phyloP scores from a whole-genome alignment of 2,329 filamentous ascomycete species.

The Neophaeococcomyces mojaviensis region DNA sequence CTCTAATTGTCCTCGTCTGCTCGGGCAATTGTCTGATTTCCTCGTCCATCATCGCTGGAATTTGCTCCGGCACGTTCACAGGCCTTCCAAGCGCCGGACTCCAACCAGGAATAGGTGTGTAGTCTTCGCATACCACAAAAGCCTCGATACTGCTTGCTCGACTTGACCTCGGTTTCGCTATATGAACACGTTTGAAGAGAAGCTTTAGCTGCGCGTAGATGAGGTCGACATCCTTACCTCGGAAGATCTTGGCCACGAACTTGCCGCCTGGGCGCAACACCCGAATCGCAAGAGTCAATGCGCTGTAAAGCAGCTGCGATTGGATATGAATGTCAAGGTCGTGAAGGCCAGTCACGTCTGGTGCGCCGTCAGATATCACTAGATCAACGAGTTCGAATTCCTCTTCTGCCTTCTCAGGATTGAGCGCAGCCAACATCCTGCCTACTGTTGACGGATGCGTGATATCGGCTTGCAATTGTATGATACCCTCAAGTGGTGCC shows the following conservation, averaged over 20 bases:
- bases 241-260: slow-evolving; percentile 97
- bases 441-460: slow-evolving; percentile 94
- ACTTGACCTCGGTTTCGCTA: slow-evolving; percentile 89
- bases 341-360: slow-evolving; percentile 92
- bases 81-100: slow-evolving; percentile 29
- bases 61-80: slow-evolving; percentile 9
- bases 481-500: slow-evolving; percentile 85
- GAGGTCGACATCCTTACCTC: slow-evolving; percentile 88
- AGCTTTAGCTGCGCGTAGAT: slow-evolving; percentile 89
- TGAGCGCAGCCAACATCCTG: slow-evolving; percentile 74
- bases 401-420: slow-evolving; percentile 50
- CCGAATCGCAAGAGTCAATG: slow-evolving; percentile 85
- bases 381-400: slow-evolving; percentile 65
- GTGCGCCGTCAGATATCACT: slow-evolving; percentile 89
- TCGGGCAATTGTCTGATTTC: slow-evolving; percentile 19
- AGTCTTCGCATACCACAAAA: slow-evolving; percentile 91
- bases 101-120: slow-evolving; percentile 55
- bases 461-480: slow-evolving; percentile 87
- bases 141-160: slow-evolving; percentile 95
- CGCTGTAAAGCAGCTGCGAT: slow-evolving; percentile 87
- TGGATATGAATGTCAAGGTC: slow-evolving; percentile 98
- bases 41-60: background rate
- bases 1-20: slow-evolving; percentile 27
- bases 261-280: slow-evolving; percentile 88
- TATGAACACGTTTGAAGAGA: slow-evolving; percentile 78